These are phyloP conservation scores for Centella asiatica DNA, from an alignment of 129 eudicot species.

Conservation along the genomic window DNA sequence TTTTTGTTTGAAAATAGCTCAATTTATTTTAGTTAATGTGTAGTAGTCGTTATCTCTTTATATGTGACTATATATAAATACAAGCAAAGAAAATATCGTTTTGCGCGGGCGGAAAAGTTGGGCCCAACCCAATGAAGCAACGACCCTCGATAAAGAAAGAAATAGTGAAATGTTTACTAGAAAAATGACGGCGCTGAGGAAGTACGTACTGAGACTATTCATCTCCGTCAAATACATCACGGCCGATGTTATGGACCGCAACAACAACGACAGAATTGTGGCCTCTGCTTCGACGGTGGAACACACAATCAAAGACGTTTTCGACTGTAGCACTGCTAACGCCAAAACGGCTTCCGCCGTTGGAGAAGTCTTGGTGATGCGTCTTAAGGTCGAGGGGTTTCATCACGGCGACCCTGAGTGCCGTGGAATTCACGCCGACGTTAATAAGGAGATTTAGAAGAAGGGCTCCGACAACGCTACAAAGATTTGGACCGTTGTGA, in stretches of 20 bases:
- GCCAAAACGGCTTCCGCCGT: constrained; percentile 68
- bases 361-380: constrained; percentile 72
- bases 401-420: constrained; percentile 37
- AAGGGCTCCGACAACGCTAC: constrained; percentile 47
- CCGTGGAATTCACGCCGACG: constrained; percentile 54
- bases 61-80: too few species aligned
- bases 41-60: too few species aligned
- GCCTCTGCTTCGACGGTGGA: constrained; percentile 73
- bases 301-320: constrained; percentile 43
- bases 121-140: too few species aligned
- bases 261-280: constrained; percentile 45
- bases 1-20: too few species aligned
- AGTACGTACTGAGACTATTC: constrained; percentile 25
- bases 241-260: constrained; percentile 24
- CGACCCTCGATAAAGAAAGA: too few species aligned
- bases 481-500: constrained; percentile 58
- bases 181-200: constrained; percentile 14
- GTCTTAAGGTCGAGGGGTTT: constrained; percentile 60
- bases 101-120: too few species aligned
- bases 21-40: too few species aligned
- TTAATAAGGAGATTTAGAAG: constrained; percentile 54
- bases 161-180: too few species aligned
- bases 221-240: constrained; percentile 32
- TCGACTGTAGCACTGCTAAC: constrained; percentile 65
- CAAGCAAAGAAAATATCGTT: too few species aligned